Conservation (phyloP, 345 rosid genomes). For the Camelina hispida region DNA sequence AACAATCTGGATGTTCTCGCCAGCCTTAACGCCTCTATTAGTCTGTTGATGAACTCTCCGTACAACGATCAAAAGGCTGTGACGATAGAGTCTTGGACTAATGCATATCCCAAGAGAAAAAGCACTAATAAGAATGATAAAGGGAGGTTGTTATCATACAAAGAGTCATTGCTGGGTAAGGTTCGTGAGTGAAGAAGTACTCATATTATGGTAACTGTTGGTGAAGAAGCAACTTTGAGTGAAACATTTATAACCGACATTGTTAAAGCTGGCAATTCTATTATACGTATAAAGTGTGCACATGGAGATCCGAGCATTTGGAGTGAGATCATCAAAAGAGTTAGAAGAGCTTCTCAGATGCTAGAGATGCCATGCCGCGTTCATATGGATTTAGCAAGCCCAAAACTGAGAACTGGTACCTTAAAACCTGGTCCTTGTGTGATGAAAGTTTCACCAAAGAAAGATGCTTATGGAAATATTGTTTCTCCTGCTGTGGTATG, state of each 20-base stretch:
- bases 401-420: slow-evolving; percentile 67
- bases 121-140: slow-evolving; percentile 40
- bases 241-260: slow-evolving; percentile 57
- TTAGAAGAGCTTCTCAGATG: slow-evolving; percentile 58
- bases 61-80: slow-evolving; percentile 33
- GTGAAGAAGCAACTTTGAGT: slow-evolving; percentile 58
- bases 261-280: slow-evolving; percentile 58
- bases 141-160: slow-evolving; percentile 41
- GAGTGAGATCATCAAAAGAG: slow-evolving; percentile 67
- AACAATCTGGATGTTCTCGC: slow-evolving; percentile 56
- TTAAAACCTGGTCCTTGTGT: slow-evolving; percentile 66
- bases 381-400: slow-evolving; percentile 83
- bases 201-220: slow-evolving; percentile 71
- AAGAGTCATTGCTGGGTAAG: slow-evolving; percentile 59
- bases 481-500: slow-evolving; percentile 62
- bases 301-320: slow-evolving; percentile 64
- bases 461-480: slow-evolving; percentile 36
- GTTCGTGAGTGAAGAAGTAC: slow-evolving; percentile 49
- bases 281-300: slow-evolving; percentile 72
- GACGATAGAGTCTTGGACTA: slow-evolving; percentile 33
- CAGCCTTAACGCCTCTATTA: slow-evolving; percentile 52
- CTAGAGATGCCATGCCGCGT: slow-evolving; percentile 66
- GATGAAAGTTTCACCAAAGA: slow-evolving; percentile 61
- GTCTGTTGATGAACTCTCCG: slow-evolving; percentile 46
- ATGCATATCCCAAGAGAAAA: slow-evolving; percentile 34